Percentiles rank a stretch among this genome's conserved stretches.
phyloP scores from a whole-genome alignment of 345 rosid species.

The Jatropha curcas region DNA sequence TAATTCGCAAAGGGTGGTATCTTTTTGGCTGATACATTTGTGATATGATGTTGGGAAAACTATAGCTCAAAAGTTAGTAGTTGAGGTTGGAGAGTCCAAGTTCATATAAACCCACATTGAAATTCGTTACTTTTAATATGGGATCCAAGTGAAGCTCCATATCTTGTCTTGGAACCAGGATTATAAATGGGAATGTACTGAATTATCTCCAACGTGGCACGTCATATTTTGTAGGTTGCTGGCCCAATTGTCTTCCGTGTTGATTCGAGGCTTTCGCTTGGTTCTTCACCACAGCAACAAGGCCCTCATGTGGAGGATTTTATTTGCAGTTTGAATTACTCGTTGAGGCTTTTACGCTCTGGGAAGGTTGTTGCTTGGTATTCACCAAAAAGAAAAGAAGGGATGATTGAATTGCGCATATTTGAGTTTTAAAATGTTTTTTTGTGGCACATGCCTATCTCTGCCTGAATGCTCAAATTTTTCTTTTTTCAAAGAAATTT shows the following conservation, averaged over 20 bases:
- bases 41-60: too few relatives aligned
- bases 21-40: neutral
- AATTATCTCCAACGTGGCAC: neutral
- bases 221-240: constrained; percentile 49
- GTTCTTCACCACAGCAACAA: constrained; percentile 35
- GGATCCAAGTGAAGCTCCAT: too few relatives aligned
- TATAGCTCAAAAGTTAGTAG: too few relatives aligned
- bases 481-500: neutral
- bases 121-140: too few relatives aligned
- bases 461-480: neutral
- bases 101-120: too few relatives aligned
- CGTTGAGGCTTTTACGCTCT: constrained; percentile 61
- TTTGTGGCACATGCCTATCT: neutral
- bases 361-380: constrained; percentile 91
- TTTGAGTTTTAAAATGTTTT: constrained; percentile 50
- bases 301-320: constrained; percentile 59
- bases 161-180: too few relatives aligned
- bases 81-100: too few relatives aligned
- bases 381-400: constrained; percentile 83
- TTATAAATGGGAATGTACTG: neutral
- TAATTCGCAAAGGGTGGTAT: too few relatives aligned
- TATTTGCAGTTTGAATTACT: constrained; percentile 65
- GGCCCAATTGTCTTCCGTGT: constrained; percentile 69
- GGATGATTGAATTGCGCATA: constrained; percentile 78
- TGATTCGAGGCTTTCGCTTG: constrained; percentile 58